Percentiles rank a stretch among this genome's conserved stretches.
Evolutionary conservation across 202 grass and related monocot genomes (phyloP).

Genomic region (Alloteropsis angusta): DNA sequence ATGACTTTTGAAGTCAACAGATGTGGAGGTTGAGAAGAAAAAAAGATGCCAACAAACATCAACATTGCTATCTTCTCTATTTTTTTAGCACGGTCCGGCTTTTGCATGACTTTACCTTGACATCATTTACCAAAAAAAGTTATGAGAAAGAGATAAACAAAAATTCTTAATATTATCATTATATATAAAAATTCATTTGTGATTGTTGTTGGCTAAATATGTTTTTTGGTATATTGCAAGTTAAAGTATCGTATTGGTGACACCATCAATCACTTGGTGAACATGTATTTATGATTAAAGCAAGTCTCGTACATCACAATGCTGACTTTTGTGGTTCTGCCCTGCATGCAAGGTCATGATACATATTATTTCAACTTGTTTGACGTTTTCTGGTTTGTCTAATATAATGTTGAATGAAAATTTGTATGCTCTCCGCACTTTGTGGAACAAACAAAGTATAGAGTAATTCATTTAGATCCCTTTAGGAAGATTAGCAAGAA

Average conservation of each 20-base stretch:
- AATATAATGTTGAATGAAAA: not conserved
- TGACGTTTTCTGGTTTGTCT: fast-evolving
- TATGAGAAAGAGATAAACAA: not conserved
- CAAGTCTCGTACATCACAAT: not conserved
- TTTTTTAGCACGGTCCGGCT: not conserved
- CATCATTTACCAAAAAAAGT: not conserved
- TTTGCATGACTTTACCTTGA: not conserved
- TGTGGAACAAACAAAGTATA: not conserved
- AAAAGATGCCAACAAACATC: not conserved
- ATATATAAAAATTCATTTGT: not conserved
- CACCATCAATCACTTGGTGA: not conserved
- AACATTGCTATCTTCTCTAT: not conserved
- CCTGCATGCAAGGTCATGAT: not conserved
- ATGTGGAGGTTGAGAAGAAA: not conserved
- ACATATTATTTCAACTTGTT: not conserved
- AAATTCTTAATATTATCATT: not conserved
- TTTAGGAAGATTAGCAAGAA: not conserved
- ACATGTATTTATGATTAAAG: not conserved
- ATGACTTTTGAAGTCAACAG: not conserved
- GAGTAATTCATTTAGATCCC: not conserved
- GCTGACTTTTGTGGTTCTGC: not conserved
- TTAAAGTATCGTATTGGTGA: not conserved
- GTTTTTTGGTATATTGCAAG: not conserved
- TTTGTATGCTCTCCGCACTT: not conserved
- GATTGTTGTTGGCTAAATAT: not conserved